Evolutionary conservation across 2,329 filamentous ascomycete genomes (phyloP).

Genomic region (Microcyclosporella mali): DNA sequence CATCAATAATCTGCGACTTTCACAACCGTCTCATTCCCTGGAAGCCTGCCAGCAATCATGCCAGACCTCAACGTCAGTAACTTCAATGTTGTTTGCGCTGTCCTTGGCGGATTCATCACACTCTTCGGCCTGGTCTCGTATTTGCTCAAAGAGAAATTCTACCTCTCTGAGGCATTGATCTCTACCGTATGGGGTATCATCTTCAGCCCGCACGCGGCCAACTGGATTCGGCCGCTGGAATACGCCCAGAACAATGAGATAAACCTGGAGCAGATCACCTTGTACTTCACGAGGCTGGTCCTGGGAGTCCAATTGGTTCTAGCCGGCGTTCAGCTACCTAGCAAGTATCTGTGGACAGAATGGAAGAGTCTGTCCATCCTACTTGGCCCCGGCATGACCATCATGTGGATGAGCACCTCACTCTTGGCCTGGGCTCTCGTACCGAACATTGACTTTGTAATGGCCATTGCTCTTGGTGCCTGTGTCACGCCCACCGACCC

Average conservation of each 20-base stretch:
- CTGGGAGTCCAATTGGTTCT: constrained; percentile 86
- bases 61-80: constrained; percentile 60
- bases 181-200: constrained; percentile 71
- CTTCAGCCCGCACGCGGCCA: constrained; percentile 71
- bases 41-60: constrained; percentile 37
- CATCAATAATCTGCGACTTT: neutral
- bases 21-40: neutral
- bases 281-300: constrained; percentile 80
- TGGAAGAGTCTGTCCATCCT: constrained; percentile 70
- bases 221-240: constrained; percentile 65
- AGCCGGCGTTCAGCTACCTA: constrained; percentile 80
- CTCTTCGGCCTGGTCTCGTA: constrained; percentile 88
- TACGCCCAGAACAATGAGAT: constrained; percentile 57
- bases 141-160: constrained; percentile 81
- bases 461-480: constrained; percentile 72
- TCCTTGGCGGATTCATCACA: constrained; percentile 80
- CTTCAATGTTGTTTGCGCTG: constrained; percentile 78
- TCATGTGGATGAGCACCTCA: constrained; percentile 82
- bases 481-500: constrained; percentile 93
- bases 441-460: constrained; percentile 64
- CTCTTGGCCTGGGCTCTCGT: constrained; percentile 71
- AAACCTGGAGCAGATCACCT: constrained; percentile 64
- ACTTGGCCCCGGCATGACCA: constrained; percentile 75
- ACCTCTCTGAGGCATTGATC: constrained; percentile 87
- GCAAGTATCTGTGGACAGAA: constrained; percentile 70